A percentile compares a stretch with the other conserved stretches of the same genome.
Conservation (phyloP, 2,329 filamentous ascomycete species). For the Coleophoma crateriformis region DNA sequence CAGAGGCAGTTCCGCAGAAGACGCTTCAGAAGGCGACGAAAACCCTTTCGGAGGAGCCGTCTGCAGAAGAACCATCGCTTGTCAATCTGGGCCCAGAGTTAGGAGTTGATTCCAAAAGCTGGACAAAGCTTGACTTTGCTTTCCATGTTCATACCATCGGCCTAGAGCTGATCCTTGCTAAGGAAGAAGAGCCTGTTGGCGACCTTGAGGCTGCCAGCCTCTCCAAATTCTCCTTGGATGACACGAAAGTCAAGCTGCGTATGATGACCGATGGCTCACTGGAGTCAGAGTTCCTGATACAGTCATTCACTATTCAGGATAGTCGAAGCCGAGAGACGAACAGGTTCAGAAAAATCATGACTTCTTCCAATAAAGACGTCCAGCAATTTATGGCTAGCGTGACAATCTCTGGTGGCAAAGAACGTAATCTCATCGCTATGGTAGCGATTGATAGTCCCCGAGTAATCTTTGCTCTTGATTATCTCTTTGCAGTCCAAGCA, state of each 20-base stretch:
- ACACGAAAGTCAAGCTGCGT: slow-evolving; percentile 84
- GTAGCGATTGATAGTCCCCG: slow-evolving; percentile 91
- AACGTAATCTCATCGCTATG: slow-evolving; percentile 81
- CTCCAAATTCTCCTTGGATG: slow-evolving; percentile 89
- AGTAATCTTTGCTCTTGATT: slow-evolving; percentile 93
- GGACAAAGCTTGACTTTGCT: slow-evolving; percentile 89
- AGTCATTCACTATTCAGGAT: slow-evolving; percentile 92
- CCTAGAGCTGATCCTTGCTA: slow-evolving; percentile 77
- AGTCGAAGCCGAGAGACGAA: slow-evolving; percentile 85
- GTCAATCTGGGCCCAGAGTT: slow-evolving; percentile 66
- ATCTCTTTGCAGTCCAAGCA: slow-evolving; percentile 81
- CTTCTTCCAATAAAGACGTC: slow-evolving; percentile 86
- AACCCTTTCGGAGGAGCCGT: slow-evolving; percentile 6
- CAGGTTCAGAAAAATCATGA: slow-evolving; percentile 98
- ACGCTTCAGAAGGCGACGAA: slow-evolving; percentile 18
- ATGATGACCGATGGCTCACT: slow-evolving; percentile 90
- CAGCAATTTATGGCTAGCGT: slow-evolving; percentile 98
- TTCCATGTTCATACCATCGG: slow-evolving; percentile 87
- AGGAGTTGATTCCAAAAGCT: slow-evolving; percentile 61
- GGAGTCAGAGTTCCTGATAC: slow-evolving; percentile 88
- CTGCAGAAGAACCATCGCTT: slow-evolving; percentile 29
- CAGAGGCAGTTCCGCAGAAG: slow-evolving; percentile 63
- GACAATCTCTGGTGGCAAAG: slow-evolving; percentile 80
- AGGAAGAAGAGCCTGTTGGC: slow-evolving; percentile 71
- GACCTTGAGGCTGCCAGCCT: slow-evolving; percentile 75